These are phyloP conservation scores for Cryomyces minteri DNA, from an alignment of 495 filamentous ascomycete genomes.

Conservation along the genomic window DNA sequence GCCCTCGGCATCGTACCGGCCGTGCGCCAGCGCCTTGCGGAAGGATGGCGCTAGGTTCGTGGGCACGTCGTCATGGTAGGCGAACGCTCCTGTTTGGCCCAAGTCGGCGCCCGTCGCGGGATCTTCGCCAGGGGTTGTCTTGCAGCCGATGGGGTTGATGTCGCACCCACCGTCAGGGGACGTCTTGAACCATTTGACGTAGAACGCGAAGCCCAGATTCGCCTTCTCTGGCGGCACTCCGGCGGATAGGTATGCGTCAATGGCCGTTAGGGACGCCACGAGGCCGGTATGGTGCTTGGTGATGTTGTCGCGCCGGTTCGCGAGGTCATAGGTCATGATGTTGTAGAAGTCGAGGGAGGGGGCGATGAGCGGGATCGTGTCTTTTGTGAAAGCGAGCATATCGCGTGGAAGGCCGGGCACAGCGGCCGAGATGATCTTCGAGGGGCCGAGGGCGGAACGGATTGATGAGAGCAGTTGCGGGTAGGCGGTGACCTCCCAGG, in stretches of 20 bases:
- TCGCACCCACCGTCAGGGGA: slow-evolving; percentile 29
- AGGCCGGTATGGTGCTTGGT: slow-evolving; percentile 52
- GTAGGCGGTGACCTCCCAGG: slow-evolving; percentile 44
- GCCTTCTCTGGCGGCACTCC: slow-evolving; percentile 36
- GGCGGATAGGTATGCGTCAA: slow-evolving; percentile 40
- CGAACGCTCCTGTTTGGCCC: slow-evolving; percentile 41
- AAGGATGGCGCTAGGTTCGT: slow-evolving; percentile 28
- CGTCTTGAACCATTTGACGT: slow-evolving; percentile 54
- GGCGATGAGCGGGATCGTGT: slow-evolving; percentile 43
- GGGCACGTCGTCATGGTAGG: slow-evolving; percentile 35
- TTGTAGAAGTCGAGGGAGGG: slow-evolving; percentile 53
- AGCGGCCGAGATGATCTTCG: slow-evolving; percentile 49
- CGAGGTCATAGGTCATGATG: slow-evolving; percentile 65
- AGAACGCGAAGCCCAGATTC: slow-evolving; percentile 61
- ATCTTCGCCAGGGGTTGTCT: slow-evolving; percentile 43
- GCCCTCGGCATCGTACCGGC: slow-evolving; percentile 34
- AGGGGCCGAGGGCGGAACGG: slow-evolving; percentile 35
- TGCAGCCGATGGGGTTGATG: slow-evolving; percentile 38
- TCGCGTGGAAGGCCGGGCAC: slow-evolving; percentile 48
- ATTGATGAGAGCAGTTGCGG: slow-evolving; percentile 41
- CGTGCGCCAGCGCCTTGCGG: slow-evolving; percentile 30
- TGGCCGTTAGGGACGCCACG: slow-evolving; percentile 29
- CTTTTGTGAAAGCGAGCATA: slow-evolving; percentile 54
- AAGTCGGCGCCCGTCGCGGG: slow-evolving; percentile 43
- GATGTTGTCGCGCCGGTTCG: slow-evolving; percentile 52